Base-by-base conservation (phyloP, 208 protist species). In the Lotmaria passim region DNA sequence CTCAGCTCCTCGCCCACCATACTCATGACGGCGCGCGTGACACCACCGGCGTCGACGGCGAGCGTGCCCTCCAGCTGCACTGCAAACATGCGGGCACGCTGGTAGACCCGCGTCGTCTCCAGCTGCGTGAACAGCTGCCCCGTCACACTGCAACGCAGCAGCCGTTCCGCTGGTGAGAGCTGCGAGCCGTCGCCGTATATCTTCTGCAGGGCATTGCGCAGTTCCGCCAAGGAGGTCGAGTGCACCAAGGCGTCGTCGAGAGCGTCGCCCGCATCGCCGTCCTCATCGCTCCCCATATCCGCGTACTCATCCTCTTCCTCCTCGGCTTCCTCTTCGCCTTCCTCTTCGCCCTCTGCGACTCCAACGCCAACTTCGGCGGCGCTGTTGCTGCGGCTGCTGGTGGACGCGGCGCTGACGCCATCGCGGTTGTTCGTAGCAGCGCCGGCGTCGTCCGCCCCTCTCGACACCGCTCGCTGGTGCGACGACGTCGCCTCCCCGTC, bases 1-100 rank as follows among this genome's bases (percentile, higher is more conserved):
- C 73, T 92, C 39, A 96, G 62, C 75, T 96, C 91, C 60, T 96
- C 89, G 46, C 82, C 83, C 43, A 96, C 86, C 78, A 91, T 92
- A 46, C 89, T 89, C 51, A 96, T 77, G 7, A 96, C 69, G 5
- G 87, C 86, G 47, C 91, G 91, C 21, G 91, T 93, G 7, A 96
- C 91, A 19, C 91, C 91, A 34, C 91, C 91, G 2, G 83, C 91
- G 74, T 96, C 91, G 17, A 84, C 69, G 12, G 78, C 79, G 7
- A 92, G 80, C 24, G 89, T 79, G 55, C 75, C 83, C 17, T 75
- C 58, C 10, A 96, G 79, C 30, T 78, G 73, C 58, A 94, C 85
- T 1, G 79, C 69, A 75, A 96, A 96, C 86, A 96, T 95, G 34
- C 84, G 77, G 17, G 84, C 70, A 39, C 90, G 82, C 60, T 82